Evolutionary conservation across 352 stramenopile genomes (phyloP).

Genomic region (Globisporangium ultimum): DNA sequence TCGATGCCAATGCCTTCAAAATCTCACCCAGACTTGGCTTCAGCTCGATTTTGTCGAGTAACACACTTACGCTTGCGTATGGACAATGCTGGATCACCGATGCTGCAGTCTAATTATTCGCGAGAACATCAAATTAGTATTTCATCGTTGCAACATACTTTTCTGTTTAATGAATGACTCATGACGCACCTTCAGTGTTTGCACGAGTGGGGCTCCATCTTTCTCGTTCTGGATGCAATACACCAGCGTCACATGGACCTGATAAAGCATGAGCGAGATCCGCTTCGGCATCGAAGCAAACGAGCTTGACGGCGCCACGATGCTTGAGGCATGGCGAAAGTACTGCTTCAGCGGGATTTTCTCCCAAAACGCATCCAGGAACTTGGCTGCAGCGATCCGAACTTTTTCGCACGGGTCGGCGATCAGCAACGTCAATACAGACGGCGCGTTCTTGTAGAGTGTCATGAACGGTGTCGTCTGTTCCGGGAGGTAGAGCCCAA

Average conservation of each 20-base stretch:
- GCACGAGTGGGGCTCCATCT: slow-evolving; percentile 46
- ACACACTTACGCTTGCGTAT: slow-evolving; percentile 52
- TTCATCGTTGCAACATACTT: not conserved
- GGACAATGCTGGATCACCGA: slow-evolving; percentile 79
- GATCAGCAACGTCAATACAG: slow-evolving; percentile 73
- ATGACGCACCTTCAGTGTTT: slow-evolving; percentile 66
- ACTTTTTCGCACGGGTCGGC: slow-evolving; percentile 75
- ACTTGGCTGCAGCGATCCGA: slow-evolving; percentile 67
- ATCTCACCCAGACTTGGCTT: slow-evolving; percentile 58
- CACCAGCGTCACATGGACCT: slow-evolving; percentile 78
- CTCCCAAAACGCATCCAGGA: slow-evolving; percentile 80
- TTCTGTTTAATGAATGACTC: not conserved
- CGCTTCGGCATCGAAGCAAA: slow-evolving; percentile 86
- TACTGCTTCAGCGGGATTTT: slow-evolving; percentile 82
- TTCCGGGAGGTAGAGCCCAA: slow-evolving; percentile 80
- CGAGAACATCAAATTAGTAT: not conserved
- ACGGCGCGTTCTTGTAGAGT: slow-evolving; percentile 70
- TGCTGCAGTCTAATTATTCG: slow-evolving; percentile 35
- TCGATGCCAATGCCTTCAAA: slow-evolving; percentile 61
- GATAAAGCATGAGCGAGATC: slow-evolving; percentile 81
- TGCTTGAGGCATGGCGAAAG: slow-evolving; percentile 52
- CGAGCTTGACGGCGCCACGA: slow-evolving; percentile 50
- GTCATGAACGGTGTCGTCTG: slow-evolving; percentile 82
- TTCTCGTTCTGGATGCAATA: slow-evolving; percentile 83
- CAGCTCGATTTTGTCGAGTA: slow-evolving; percentile 51